phyloP scores from a whole-genome alignment of 176 grass and related monocot genomes.

The Oryza brachyantha region DNA sequence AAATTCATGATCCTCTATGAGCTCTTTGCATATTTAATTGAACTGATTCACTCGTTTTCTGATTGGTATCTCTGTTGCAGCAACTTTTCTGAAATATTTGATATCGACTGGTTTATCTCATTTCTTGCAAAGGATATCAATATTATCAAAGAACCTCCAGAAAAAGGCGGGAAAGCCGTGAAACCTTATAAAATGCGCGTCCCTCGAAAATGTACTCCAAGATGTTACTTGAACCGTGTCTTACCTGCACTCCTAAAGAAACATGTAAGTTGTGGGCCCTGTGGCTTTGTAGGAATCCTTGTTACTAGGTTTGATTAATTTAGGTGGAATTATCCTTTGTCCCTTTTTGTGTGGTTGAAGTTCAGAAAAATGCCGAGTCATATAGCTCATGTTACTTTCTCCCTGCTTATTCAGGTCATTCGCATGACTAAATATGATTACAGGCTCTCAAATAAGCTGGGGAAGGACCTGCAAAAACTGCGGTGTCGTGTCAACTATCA shows the following conservation, averaged over 20 bases:
- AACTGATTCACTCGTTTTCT: constrained; percentile 19
- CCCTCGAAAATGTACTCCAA: constrained; percentile 64
- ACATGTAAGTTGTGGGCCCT: constrained; percentile 50
- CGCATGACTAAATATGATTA: constrained; percentile 96
- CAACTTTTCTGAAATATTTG: constrained; percentile 83
- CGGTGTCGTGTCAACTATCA: constrained; percentile 94
- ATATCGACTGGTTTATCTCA: constrained; percentile 70
- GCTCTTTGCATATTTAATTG: constrained; percentile 10
- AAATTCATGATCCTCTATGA: neutral
- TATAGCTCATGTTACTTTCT: constrained; percentile 25
- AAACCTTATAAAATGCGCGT: constrained; percentile 65
- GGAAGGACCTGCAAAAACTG: constrained; percentile 82
- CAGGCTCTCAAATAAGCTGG: constrained; percentile 86
- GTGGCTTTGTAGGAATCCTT: neutral
- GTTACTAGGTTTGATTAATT: neutral
- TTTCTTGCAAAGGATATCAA: constrained; percentile 64
- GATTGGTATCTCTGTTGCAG: constrained; percentile 34
- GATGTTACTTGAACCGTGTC: constrained; percentile 68
- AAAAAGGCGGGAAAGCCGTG: constrained; percentile 48
- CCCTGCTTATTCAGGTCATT: constrained; percentile 70
- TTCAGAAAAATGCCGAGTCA: constrained; percentile 5
- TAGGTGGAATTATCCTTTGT: neutral
- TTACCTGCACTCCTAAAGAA: constrained; percentile 79
- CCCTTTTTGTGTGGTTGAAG: neutral
- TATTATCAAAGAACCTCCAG: constrained; percentile 68